Base-by-base conservation (phyloP, 768 basidiomycete genomes). In the Boletus vermiculosoides region DNA sequence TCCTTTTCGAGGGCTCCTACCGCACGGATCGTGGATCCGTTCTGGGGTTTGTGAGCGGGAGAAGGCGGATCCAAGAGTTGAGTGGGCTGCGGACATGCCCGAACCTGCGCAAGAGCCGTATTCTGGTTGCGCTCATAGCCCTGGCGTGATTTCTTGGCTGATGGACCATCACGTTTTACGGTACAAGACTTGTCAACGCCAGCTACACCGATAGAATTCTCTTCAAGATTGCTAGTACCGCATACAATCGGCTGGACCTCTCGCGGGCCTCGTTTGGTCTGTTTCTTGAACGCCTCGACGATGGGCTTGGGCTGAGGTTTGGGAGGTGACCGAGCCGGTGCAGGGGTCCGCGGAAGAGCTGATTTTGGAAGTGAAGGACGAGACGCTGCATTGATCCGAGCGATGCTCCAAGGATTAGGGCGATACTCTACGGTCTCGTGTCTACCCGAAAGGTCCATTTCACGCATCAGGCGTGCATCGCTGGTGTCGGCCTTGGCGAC, bases 331-430 rank as follows among this genome's bases (percentile, higher is more conserved):
- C n/a, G 44, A 37, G 50, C 11, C 9, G 55, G 42, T 31, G 34
- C 47, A 2, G 25, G 36, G 12, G 28, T 41, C 8, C 22, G 22
- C 31, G 40, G 40, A 30, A 8, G 25, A 16, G 18, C 39, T 23
- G 45, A 52, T 30, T 42, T 60, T 18, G 60, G 54, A 5, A 33
- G 8, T 37, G 55, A n/a, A 10, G 58, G 16, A 13, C 88, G 81
- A 34, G 77, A 76, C 0, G 82, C 81, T 42, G 90, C 90, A 60
- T 92, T 92, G 31, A 88, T 83, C 63, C 84, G 87, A 4, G 90
- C 90, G 54, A 92, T 90, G 54, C 81, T 83, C 80, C 89, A 92
- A 0, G 90, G 90, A 64, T 90, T 92, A 0, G 88, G 82, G 49
- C 83, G 87, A 74, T 84, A 90, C 7, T 74, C 67, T 1, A 85